Percentiles rank a stretch among this genome's conserved stretches.
Conservation (phyloP, 2,329 filamentous ascomycete genomes). For the Stylonectria norvegica region DNA sequence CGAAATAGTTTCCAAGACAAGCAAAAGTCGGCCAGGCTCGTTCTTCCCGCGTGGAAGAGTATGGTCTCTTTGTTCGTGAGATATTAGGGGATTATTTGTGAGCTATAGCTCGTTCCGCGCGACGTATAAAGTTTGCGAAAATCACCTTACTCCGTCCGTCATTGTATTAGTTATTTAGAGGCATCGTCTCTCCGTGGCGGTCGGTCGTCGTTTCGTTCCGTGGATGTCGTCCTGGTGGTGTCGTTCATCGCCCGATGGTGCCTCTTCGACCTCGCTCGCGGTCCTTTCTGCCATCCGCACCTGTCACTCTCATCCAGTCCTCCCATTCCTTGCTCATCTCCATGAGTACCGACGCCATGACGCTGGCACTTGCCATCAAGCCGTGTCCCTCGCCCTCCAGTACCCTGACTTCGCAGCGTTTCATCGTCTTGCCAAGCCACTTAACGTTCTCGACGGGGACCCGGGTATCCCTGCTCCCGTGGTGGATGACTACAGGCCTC, state of each 20-base stretch:
- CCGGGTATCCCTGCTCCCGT: conserved; percentile 83
- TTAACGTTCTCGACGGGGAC: conserved; percentile 93
- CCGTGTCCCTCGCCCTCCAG: conserved; percentile 91
- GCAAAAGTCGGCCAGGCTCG: too few relatives aligned
- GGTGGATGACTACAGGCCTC: conserved; percentile 85
- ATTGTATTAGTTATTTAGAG: neutral
- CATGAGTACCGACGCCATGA: conserved; percentile 92
- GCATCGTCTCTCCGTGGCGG: too few relatives aligned
- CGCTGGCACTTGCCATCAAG: conserved; percentile 86
- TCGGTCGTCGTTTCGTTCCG: neutral
- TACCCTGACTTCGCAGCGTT: conserved; percentile 84
- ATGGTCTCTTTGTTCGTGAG: too few relatives aligned
- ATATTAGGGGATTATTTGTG: too few relatives aligned
- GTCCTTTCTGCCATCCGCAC: conserved; percentile 35
- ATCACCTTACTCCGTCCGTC: neutral
- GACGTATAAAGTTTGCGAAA: too few relatives aligned
- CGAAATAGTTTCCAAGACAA: too few relatives aligned
- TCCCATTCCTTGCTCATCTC: conserved; percentile 96
- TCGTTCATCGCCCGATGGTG: conserved; percentile 19
- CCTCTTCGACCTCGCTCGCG: conserved; percentile 30
- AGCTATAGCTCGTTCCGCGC: too few relatives aligned
- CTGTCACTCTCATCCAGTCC: conserved; percentile 69
- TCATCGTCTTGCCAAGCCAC: conserved; percentile 94
- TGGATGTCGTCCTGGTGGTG: neutral
- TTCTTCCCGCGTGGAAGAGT: too few relatives aligned